Evolutionary conservation across 352 stramenopile species (phyloP).

Genomic region (Phytophthora boehmeriae): DNA sequence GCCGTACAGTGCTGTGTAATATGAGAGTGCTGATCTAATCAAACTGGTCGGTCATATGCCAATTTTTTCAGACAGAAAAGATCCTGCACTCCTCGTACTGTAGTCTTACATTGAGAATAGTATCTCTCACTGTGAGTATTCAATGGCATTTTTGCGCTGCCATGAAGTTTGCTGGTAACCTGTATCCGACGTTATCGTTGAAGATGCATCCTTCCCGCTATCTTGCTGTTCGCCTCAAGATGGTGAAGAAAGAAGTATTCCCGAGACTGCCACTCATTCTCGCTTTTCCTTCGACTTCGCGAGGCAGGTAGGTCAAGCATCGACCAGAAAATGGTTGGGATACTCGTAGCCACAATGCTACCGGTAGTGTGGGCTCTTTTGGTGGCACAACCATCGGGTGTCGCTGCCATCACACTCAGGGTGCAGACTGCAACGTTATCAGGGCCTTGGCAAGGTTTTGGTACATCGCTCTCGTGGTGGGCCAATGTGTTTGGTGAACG

Average conservation of each 20-base stretch:
- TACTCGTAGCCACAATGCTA: too few relatives aligned
- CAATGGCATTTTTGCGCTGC: too few relatives aligned
- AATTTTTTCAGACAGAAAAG: not conserved
- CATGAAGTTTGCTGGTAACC: too few relatives aligned
- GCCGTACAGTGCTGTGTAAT: not conserved
- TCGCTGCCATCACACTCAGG: conserved; percentile 25
- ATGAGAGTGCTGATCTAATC: conserved; percentile 2
- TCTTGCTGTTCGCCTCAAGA: not conserved
- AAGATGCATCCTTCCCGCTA: not conserved
- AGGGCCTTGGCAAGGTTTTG: conserved; percentile 57
- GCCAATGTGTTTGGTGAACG: conserved; percentile 66
- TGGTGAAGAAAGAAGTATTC: too few relatives aligned
- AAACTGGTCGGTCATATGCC: not conserved
- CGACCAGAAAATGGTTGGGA: too few relatives aligned
- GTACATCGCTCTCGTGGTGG: conserved; percentile 69
- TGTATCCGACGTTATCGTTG: not conserved
- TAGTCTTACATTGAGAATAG: not conserved
- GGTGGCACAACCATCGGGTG: conserved; percentile 1
- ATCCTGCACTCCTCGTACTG: too few relatives aligned
- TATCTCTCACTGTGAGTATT: too few relatives aligned
- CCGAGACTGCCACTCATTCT: too few relatives aligned
- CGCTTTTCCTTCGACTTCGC: too few relatives aligned
- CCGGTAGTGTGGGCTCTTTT: conserved; percentile 16
- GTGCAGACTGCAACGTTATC: conserved; percentile 29
- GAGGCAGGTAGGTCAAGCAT: too few relatives aligned